Evolutionary conservation across 108 stramenopile species (phyloP).

Genomic region (Nitzschia inconspicua): DNA sequence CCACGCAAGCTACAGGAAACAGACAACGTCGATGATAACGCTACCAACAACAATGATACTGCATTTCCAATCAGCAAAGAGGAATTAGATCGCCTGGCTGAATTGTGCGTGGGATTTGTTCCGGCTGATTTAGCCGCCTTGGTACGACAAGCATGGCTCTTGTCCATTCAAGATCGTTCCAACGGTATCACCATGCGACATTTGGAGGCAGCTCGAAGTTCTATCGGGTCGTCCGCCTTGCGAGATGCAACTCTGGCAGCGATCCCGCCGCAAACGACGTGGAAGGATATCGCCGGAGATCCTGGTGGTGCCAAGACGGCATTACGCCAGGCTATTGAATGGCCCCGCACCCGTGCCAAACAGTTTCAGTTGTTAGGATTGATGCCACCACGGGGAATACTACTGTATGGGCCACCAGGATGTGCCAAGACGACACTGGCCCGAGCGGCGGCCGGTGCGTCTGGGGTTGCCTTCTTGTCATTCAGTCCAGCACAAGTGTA

Average conservation of each 20-base stretch:
- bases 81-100: constrained; percentile 50
- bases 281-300: constrained; percentile 84
- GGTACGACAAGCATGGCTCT: no score
- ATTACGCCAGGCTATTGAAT: constrained; percentile 79
- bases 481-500: constrained; percentile 95
- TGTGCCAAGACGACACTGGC: constrained; percentile 97
- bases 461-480: constrained; percentile 91
- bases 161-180: neutral
- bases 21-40: neutral
- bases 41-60: neutral
- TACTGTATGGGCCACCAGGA: constrained; percentile 97
- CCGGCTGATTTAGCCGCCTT: no score
- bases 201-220: constrained; percentile 13
- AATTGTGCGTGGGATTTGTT: constrained; percentile 80
- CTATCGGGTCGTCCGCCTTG: constrained; percentile 55
- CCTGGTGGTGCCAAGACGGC: constrained; percentile 79
- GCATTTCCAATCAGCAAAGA: neutral
- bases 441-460: constrained; percentile 90
- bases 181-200: neutral
- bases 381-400: constrained; percentile 68
- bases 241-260: constrained; percentile 65
- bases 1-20: constrained; percentile 6
- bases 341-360: constrained; percentile 58
- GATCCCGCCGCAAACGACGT: constrained; percentile 62
- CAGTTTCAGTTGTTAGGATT: constrained; percentile 61